Evolutionary conservation across 2,329 filamentous ascomycete species (phyloP), one percentile per base, ranked within the genome.

Genomic region (Aspergillus sp.): DNA sequence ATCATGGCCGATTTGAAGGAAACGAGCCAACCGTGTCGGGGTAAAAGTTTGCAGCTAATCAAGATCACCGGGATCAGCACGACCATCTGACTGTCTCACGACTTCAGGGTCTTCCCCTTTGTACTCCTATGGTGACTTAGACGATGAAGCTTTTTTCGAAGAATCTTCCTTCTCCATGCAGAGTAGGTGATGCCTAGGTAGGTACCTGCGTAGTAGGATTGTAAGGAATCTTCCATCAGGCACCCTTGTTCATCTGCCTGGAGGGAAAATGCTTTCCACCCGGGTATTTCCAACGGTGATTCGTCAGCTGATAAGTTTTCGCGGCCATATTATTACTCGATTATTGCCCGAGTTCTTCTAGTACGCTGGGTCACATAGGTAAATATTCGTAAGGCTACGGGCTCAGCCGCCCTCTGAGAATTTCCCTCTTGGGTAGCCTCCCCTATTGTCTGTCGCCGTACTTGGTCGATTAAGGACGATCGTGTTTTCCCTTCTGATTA

Each of bases 61-160:
- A 50, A 47, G 49, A 55, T 55, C 52, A 56, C 29, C 56, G 49
- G 47, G 54, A 58, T 58, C 53, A 54, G 48, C 53, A 34, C 36
- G 32, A 32, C 32, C 17, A 47, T 47, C 45, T 40, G 45, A 47
- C 45, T 36, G 13, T 17, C 20, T 29, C 21, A 34, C 20, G 16
- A 17, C 20, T n/a, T 20, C 46, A 48, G 46, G 46, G 34, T 41
- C 21, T 23, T 16, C 11, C 11, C 13, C 13, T 7, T 23, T 47
- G 11, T 47, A 42, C 16, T 5, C 36, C 7, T 11, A 16, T 40
- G 21, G 16, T 42, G 40, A 17, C 7, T 17, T 42, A 42, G 19
- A 42, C 40, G 19, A 9, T 42, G 11, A 42, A 20, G 34, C 25
- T 10, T 29, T 29, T 29, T 11, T 29, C 2, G 7, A 29, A 29